A percentile compares a stretch with the other conserved stretches of the same genome.
Evolutionary conservation across 2,329 filamentous ascomycete species (phyloP).

Genomic region (Xylariaceae sp.): DNA sequence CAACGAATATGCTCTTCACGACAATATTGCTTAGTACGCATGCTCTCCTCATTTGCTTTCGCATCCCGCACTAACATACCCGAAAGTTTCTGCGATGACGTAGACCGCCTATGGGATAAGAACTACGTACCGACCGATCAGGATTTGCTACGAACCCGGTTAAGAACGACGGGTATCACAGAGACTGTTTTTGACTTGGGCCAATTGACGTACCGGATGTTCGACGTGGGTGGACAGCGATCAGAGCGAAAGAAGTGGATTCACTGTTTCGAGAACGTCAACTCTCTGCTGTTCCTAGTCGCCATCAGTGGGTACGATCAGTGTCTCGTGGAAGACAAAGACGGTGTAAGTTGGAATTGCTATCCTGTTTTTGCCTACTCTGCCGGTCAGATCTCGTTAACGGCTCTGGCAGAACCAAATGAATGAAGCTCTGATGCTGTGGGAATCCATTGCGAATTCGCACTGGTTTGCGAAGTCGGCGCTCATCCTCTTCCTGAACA

Average conservation of each 20-base stretch:
- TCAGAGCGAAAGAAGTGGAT: conserved; percentile 98
- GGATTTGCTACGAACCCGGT: conserved; percentile 83
- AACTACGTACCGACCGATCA: conserved; percentile 89
- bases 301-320: conserved; percentile 97
- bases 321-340: conserved; percentile 92
- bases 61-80: conserved; percentile 20
- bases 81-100: conserved; percentile 72
- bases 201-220: conserved; percentile 93
- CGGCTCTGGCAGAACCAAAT: conserved; percentile 67
- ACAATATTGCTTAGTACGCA: conserved; percentile 88
- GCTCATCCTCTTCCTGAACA: conserved; percentile 81
- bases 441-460: conserved; percentile 80
- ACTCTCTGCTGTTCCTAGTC: conserved; percentile 87
- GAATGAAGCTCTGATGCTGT: conserved; percentile 83
- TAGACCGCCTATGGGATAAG: conserved; percentile 70
- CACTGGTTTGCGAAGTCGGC: conserved; percentile 81
- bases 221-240: conserved; percentile 86
- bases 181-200: conserved; percentile 92
- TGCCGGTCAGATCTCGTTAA: conserved; percentile 6
- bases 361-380: background rate
- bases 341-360: conserved; percentile 63
- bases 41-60: conserved; percentile 43
- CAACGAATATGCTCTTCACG: conserved; percentile 94
- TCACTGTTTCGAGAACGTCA: conserved; percentile 92
- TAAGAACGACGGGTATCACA: conserved; percentile 92